These are phyloP conservation scores for Porphyrellus cyaneotinctus DNA, from an alignment of 768 basidiomycete species.

Conservation along the genomic window DNA sequence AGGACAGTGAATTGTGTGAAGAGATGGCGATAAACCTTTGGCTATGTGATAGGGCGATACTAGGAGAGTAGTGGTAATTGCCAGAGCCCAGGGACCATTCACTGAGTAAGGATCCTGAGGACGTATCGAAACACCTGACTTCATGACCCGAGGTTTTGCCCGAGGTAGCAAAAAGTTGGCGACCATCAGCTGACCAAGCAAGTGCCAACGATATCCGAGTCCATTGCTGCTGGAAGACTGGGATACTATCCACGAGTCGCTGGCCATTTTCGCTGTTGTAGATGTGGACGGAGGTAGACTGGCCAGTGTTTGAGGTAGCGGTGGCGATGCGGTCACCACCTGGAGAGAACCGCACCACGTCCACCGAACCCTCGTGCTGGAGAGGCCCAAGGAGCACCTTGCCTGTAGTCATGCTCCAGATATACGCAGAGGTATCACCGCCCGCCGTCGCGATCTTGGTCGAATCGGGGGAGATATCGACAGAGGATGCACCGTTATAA, in stretches of 20 bases:
- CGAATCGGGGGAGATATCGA: neutral
- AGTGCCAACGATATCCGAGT: neutral
- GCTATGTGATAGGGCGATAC: neutral
- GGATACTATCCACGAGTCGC: neutral
- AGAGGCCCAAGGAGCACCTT: neutral
- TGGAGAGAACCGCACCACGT: constrained; percentile 1
- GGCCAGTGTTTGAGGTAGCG: too few species aligned
- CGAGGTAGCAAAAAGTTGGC: neutral
- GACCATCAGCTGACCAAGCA: neutral
- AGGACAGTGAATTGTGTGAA: neutral
- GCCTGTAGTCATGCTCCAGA: neutral
- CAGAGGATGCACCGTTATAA: neutral
- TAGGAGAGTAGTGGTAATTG: neutral
- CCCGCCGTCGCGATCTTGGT: neutral
- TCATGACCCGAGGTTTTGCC: neutral
- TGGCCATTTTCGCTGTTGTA: neutral
- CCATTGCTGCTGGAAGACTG: neutral
- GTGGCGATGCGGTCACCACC: constrained; percentile 1
- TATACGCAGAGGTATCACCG: neutral
- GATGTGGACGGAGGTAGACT: neutral
- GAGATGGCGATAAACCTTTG: neutral
- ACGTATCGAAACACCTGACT: neutral
- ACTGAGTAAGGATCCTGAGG: neutral
- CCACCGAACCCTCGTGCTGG: neutral
- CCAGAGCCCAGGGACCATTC: neutral